These are phyloP conservation scores for Lagerstroemia speciosa DNA, from an alignment of 345 rosid genomes.

Conservation along the genomic window DNA sequence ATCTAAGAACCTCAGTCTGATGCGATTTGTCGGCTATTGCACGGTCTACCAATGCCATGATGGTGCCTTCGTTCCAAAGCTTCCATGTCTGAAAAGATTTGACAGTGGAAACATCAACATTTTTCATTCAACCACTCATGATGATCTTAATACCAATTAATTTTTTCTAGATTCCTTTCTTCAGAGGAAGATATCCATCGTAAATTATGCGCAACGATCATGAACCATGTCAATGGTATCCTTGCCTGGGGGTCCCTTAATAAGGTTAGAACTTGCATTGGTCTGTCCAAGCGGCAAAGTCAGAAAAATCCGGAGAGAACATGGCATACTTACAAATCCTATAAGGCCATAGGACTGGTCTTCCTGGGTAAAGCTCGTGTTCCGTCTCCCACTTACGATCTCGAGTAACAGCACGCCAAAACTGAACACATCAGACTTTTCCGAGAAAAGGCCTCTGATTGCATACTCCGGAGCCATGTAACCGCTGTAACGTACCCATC, in stretches of 20 bases:
- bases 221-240: too few species aligned
- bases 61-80: constrained; percentile 17
- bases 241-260: too few species aligned
- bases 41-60: constrained; percentile 7
- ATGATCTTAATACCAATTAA: background rate
- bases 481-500: constrained; percentile 20
- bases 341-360: constrained; percentile 18
- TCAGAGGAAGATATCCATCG: too few species aligned
- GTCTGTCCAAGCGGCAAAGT: too few species aligned
- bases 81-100: constrained; percentile 13
- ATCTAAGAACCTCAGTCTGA: constrained; percentile 8
- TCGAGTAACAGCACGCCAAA: constrained; percentile 36
- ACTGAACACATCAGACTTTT: constrained; percentile 36
- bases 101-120: background rate
- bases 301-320: background rate
- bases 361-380: constrained; percentile 23
- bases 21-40: background rate
- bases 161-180: too few species aligned
- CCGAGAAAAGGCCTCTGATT: constrained; percentile 31
- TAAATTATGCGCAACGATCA: too few species aligned
- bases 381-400: constrained; percentile 33
- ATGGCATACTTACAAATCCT: constrained; percentile 26
- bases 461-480: constrained; percentile 48
- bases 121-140: background rate
- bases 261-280: too few species aligned